Evolutionary conservation across 371 early-diverging fungal genomes (phyloP), one percentile per base, ranked within the genome.

Genomic region (Rhizomucor miehei): DNA sequence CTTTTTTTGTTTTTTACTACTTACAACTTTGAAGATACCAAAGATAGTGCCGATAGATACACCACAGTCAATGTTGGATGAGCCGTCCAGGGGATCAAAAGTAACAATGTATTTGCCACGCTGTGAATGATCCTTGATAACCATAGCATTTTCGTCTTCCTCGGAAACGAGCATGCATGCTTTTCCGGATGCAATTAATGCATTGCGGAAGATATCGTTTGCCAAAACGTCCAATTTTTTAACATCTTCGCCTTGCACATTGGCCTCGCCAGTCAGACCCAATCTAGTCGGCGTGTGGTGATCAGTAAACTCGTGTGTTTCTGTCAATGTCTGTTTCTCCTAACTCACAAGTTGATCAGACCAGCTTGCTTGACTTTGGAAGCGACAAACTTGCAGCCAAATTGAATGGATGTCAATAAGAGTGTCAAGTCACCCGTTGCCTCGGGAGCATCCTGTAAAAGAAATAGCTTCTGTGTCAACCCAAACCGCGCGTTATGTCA

Each of bases 41-140:
- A 98, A 98, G 69, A 98, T 98, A 25, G 98, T 97, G 71, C 98
- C 98, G 51, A 98, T 91, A 41, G 93, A 92, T 38, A 97, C 96
- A 79, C 97, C 98, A 64, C 95, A 94, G 66, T 98, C 98, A 68
- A 98, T 98, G 80, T 98, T 98, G 75, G 92, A 91, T 58, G 87
- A 87, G 48, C 98, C 98, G 71, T 98, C 98, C 34, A 98, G 83
- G 41, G 98, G 98, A 70, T 98, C 98, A 80, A 98, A 98, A 25
- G 92, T 93, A 24, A 98, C 95, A 66, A 91, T 89, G 81, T 98
- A 98, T 73, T 92, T 89, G 63, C 94, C 98, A 38, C 84, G 85
- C 54, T 76, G 78, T 43, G 75, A 67, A 40, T 80, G 80, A 51
- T 79, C 84, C 51, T 88, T 79, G 52, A 95, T 88, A 51, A 93